Conservation (phyloP, 371 early-diverging fungal genomes). For the Apophysomyces ossiformis region DNA sequence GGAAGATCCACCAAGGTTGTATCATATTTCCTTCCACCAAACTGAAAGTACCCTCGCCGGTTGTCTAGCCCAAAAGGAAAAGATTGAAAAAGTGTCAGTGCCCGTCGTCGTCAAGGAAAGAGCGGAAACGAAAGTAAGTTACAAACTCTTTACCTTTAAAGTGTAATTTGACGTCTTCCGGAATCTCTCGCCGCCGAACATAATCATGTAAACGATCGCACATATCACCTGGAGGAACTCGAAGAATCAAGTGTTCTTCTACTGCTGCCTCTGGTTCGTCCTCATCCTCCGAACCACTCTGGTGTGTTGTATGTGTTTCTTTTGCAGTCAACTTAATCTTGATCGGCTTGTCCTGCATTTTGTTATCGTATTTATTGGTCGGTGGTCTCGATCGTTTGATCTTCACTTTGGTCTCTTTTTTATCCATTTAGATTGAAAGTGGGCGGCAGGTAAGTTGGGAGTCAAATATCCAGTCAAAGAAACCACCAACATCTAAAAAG, state of each 20-base stretch:
- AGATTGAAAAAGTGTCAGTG: background rate
- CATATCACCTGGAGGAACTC: slow-evolving; percentile 73
- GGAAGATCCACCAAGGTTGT: slow-evolving; percentile 92
- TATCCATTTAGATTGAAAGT: slow-evolving; percentile 1
- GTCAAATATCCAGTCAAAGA: too few species aligned
- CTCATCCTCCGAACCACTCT: slow-evolving; percentile 54
- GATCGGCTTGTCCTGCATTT: slow-evolving; percentile 30
- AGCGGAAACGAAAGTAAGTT: background rate
- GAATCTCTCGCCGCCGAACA: slow-evolving; percentile 72
- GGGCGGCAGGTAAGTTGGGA: too few species aligned
- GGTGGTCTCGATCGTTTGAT: slow-evolving; percentile 10
- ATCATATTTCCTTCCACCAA: slow-evolving; percentile 62
- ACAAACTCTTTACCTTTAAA: slow-evolving; percentile 59
- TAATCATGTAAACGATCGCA: slow-evolving; percentile 65
- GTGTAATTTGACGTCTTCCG: slow-evolving; percentile 65
- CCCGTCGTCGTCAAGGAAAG: too few species aligned
- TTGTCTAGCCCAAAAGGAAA: slow-evolving; percentile 52
- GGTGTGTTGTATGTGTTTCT: slow-evolving; percentile 13
- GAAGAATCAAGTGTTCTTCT: slow-evolving; percentile 83
- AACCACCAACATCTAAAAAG: too few species aligned
- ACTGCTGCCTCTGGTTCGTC: slow-evolving; percentile 68
- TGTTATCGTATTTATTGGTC: background rate
- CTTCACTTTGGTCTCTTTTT: slow-evolving; percentile 19
- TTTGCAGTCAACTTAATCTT: slow-evolving; percentile 42
- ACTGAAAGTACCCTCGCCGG: slow-evolving; percentile 71